A percentile compares a stretch with the other conserved stretches of the same genome.
Conservation (phyloP, 306 rosid species). For the Sesbania bispinosa region DNA sequence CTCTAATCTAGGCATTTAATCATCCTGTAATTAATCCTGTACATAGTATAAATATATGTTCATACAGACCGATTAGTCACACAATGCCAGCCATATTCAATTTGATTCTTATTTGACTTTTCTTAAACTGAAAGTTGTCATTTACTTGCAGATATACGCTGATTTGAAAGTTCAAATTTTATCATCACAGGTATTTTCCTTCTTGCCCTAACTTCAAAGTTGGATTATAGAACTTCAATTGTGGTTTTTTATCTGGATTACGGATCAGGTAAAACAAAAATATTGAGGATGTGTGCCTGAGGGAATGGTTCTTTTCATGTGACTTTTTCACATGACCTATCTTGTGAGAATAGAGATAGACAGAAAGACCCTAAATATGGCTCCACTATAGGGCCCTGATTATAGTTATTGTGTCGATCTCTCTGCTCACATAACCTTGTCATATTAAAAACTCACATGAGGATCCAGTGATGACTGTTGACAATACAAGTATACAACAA, state of each 20-base stretch:
- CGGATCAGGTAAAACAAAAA: neutral
- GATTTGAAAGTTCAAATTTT: constrained; percentile 49
- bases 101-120: neutral
- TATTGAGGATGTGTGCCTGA: constrained; percentile 17
- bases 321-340: neutral
- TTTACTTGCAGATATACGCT: constrained; percentile 44
- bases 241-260: neutral
- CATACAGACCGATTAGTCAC: neutral
- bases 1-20: neutral
- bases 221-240: neutral
- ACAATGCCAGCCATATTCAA: neutral
- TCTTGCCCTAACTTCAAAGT: neutral
- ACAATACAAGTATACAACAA: neutral
- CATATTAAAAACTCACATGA: neutral
- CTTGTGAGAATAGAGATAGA: neutral
- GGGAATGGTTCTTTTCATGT: neutral
- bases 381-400: neutral
- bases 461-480: neutral
- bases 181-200: constrained; percentile 45
- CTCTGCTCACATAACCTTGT: neutral
- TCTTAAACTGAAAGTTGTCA: constrained; percentile 14
- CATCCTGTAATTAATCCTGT: too few species aligned
- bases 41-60: neutral
- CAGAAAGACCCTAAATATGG: neutral
- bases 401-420: neutral